Evolutionary conservation across 306 rosid genomes (phyloP).

Genomic region (Mimosa bimucronata): DNA sequence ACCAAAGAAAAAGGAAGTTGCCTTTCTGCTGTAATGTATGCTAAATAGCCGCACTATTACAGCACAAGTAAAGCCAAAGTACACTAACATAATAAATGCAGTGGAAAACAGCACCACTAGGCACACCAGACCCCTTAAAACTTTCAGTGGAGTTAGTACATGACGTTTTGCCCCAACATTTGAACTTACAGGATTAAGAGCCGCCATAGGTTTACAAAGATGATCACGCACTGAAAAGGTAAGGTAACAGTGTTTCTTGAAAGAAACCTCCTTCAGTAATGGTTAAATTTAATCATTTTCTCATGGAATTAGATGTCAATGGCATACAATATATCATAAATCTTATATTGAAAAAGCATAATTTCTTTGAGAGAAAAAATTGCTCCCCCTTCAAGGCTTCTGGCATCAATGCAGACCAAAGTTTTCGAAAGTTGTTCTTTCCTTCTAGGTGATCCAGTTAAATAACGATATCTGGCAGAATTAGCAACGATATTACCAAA

Average conservation of each 20-base stretch:
- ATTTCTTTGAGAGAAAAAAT: background rate
- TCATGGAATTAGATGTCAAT: slow-evolving; percentile 1
- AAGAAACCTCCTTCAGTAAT: slow-evolving; percentile 37
- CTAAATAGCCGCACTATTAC: slow-evolving; percentile 64
- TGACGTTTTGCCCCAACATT: slow-evolving; percentile 34
- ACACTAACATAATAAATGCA: slow-evolving; percentile 72
- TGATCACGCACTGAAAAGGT: slow-evolving; percentile 23
- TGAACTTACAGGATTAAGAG: slow-evolving; percentile 38
- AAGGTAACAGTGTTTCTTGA: slow-evolving; percentile 34
- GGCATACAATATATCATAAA: slow-evolving; percentile 22
- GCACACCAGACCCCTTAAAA: slow-evolving; percentile 66
- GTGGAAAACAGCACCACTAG: slow-evolving; percentile 65
- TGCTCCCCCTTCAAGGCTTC: slow-evolving; percentile 23
- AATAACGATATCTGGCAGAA: slow-evolving; percentile 16
- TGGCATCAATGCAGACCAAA: slow-evolving; percentile 19
- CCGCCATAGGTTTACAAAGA: slow-evolving; percentile 55
- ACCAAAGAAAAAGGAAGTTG: slow-evolving; percentile 71
- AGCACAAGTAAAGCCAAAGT: slow-evolving; percentile 58
- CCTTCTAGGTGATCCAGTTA: slow-evolving; percentile 22
- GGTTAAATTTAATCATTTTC: background rate
- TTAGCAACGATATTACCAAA: slow-evolving; percentile 15
- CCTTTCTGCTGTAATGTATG: slow-evolving; percentile 65
- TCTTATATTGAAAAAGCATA: slow-evolving; percentile 7
- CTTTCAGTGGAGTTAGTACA: slow-evolving; percentile 51
- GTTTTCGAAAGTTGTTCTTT: slow-evolving; percentile 19